Evolutionary conservation across 148 eudicot species (phyloP).

Genomic region (Rhododendron simsii): DNA sequence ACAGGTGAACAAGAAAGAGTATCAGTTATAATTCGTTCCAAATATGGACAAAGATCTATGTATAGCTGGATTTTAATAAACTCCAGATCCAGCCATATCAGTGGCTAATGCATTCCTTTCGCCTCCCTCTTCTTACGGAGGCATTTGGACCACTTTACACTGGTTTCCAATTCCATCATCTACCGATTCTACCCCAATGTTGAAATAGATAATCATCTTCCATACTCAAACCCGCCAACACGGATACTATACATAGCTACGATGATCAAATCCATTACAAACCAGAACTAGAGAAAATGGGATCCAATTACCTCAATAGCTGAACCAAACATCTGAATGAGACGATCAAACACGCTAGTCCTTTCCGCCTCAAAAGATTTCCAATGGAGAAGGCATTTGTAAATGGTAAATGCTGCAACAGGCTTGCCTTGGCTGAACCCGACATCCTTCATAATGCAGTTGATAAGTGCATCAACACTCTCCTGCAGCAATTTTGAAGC

Average conservation of each 20-base stretch:
- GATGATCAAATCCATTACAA: neutral
- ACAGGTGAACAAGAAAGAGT: neutral
- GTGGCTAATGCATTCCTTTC: neutral
- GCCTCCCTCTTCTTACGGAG: neutral
- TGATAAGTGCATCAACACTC: constrained; percentile 75
- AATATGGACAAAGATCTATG: neutral
- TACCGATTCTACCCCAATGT: neutral
- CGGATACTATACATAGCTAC: neutral
- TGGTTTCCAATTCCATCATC: neutral
- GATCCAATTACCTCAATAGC: constrained; percentile 77
- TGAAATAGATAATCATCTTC: neutral
- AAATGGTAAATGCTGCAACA: constrained; percentile 90
- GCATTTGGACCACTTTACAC: neutral
- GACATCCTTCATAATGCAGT: constrained; percentile 69
- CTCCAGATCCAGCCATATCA: neutral
- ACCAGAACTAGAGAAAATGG: neutral
- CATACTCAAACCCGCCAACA: neutral
- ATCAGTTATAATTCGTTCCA: neutral
- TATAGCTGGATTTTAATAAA: neutral
- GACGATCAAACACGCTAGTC: constrained; percentile 96
- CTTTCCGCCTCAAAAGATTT: constrained; percentile 98
- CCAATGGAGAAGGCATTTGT: constrained; percentile 95
- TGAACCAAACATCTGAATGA: constrained; percentile 92
- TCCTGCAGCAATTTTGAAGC: constrained; percentile 52
- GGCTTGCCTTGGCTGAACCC: constrained; percentile 97